phyloP scores from a whole-genome alignment of 306 rosid species.

The Quillaja saponaria region DNA sequence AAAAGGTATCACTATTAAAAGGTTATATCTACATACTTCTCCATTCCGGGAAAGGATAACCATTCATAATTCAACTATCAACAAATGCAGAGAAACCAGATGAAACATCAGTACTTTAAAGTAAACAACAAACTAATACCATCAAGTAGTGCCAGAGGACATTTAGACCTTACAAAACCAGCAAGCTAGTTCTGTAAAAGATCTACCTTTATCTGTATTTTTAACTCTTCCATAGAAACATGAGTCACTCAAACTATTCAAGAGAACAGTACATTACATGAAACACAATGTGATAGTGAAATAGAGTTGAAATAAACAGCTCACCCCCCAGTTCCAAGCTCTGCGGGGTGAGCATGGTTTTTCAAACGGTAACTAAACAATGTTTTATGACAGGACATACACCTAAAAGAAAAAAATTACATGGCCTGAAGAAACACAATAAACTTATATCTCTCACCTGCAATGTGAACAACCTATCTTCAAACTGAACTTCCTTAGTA shows the following conservation, averaged over 20 bases:
- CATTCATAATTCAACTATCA: too few species aligned
- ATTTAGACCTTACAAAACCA: too few species aligned
- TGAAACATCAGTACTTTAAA: too few species aligned
- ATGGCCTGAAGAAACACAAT: neutral
- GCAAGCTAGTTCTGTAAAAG: too few species aligned
- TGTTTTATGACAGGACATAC: neutral
- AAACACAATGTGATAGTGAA: constrained; percentile 8
- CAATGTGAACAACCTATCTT: constrained; percentile 93
- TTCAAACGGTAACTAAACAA: neutral
- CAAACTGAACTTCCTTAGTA: constrained; percentile 98
- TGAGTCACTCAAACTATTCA: neutral
- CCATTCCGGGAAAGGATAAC: too few species aligned
- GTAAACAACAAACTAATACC: too few species aligned
- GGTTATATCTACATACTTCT: neutral
- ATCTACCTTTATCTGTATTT: neutral
- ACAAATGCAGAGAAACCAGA: too few species aligned
- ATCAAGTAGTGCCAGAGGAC: too few species aligned
- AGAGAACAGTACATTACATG: neutral
- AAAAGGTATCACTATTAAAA: constrained; percentile 22
- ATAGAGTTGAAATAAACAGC: constrained; percentile 7
- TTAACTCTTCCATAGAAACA: neutral
- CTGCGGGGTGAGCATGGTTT: constrained; percentile 2
- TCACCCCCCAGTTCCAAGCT: too few species aligned
- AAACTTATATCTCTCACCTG: constrained; percentile 60
- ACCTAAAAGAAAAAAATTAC: neutral